A percentile compares a stretch with the other conserved stretches of the same genome.
These are phyloP conservation scores for Globisporangium nagaii DNA, from an alignment of 352 stramenopile genomes.

Conservation along the genomic window DNA sequence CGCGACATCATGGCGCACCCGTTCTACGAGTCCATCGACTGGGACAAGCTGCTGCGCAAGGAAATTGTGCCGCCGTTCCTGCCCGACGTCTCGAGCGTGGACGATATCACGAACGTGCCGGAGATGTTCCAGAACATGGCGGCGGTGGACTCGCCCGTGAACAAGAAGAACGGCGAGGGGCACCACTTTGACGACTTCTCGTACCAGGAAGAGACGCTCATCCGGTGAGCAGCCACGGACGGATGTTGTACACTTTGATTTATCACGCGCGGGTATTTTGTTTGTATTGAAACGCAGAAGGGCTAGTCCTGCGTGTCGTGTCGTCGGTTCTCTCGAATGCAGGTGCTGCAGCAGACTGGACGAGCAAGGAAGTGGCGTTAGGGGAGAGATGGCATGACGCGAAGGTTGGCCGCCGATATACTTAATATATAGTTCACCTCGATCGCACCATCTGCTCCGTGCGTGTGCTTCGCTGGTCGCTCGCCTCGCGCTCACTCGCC, in stretches of 20 bases:
- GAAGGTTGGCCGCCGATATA: constrained; percentile 1
- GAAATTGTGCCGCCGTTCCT: constrained; percentile 80
- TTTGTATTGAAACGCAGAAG: constrained; percentile 3
- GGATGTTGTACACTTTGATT: constrained; percentile 8
- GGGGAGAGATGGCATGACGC: neutral
- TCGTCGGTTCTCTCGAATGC: too few relatives aligned
- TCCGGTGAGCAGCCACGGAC: constrained; percentile 5
- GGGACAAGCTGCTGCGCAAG: constrained; percentile 82
- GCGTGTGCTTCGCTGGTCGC: neutral
- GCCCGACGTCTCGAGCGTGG: constrained; percentile 66
- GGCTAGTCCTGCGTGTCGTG: too few relatives aligned
- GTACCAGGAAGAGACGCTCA: constrained; percentile 75
- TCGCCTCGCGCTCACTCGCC: neutral
- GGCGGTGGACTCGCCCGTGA: constrained; percentile 80
- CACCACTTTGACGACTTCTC: constrained; percentile 89
- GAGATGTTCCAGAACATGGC: constrained; percentile 90
- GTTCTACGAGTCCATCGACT: constrained; percentile 83
- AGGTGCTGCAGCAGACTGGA: neutral
- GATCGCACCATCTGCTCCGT: neutral
- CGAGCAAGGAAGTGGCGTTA: neutral
- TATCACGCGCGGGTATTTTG: constrained; percentile 1
- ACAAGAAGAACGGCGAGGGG: constrained; percentile 79
- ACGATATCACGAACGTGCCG: constrained; percentile 86
- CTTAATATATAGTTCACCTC: constrained; percentile 1
- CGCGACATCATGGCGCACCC: constrained; percentile 86